Base-by-base conservation (phyloP, 495 filamentous ascomycete species). In the Tuber indicum region DNA sequence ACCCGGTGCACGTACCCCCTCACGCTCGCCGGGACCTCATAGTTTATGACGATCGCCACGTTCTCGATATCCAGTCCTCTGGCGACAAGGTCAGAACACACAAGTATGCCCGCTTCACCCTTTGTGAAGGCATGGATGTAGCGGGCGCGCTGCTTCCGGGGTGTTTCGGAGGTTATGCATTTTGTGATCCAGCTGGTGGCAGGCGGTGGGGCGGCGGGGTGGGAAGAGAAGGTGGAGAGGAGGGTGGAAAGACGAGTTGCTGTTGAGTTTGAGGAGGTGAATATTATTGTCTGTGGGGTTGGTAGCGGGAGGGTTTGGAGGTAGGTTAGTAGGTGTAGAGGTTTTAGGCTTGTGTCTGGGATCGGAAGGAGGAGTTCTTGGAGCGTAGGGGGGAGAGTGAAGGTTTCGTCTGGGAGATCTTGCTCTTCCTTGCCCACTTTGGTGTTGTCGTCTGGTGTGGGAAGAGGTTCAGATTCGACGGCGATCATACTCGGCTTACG, bases 1-100 rank as follows among this genome's bases (percentile, higher is more conserved):
- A 94, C 93, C 39, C 96, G 93, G 85, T 99, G 96, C 36, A 99
- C 91, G 79, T 99, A 99, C 9, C 91, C 90, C 7, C 94, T 93
- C 9, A 91, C 90, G 0, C 93, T 94, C 52, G 90, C 93, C 2
- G 96, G 96, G 71, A 98, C 91, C 83, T 99, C 96, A 85, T 98
- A 99, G 85, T 98, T 99, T 81, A 98, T 86, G 17, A 98, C 93
- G 79, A 97, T 92, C 41, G 90, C 90, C 41, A 98, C 87, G 41
- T 90, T 88, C 1, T 88, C 88, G 2, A 97, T 86, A 83, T 99
- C 96, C n/a, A 99, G 89, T 81, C 96, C 96, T 70, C 96, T 92
- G 1, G 95, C 92, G 2, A 95, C 94, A 41, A 95, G 91, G 82
- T 99, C 96, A 0, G 96, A 96, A 14, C 95, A 93, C 52, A 98